phyloP scores from a whole-genome alignment of 345 rosid genomes.

The Eucalyptus curtisii region DNA sequence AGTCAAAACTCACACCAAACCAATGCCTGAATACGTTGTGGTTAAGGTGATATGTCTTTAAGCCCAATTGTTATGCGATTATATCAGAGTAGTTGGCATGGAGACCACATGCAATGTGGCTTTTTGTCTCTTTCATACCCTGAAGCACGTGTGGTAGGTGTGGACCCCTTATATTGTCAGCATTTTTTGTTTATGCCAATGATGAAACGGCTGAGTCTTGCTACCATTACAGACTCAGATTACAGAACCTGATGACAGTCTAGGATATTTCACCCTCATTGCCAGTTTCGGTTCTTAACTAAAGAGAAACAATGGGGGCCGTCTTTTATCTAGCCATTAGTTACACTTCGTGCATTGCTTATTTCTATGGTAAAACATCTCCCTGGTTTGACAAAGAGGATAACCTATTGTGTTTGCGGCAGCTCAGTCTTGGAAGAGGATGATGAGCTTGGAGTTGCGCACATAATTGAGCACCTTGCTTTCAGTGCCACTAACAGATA shows the following conservation, averaged over 20 bases:
- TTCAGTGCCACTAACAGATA: constrained; percentile 80
- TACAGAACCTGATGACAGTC: background rate
- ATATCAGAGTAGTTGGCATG: background rate
- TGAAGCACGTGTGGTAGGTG: background rate
- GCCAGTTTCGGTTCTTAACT: background rate
- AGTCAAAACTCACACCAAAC: background rate
- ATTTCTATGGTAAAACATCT: background rate
- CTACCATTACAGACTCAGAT: background rate
- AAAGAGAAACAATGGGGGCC: background rate
- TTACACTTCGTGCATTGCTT: background rate
- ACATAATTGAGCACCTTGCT: constrained; percentile 91
- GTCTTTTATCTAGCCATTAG: background rate
- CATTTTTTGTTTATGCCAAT: background rate
- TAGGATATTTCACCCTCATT: background rate
- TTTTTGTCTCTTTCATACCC: background rate
- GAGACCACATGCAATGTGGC: background rate
- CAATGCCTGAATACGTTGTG: background rate
- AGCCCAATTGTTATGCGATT: background rate
- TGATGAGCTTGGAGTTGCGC: constrained; percentile 92
- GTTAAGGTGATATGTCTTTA: background rate
- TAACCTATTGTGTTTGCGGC: constrained; percentile 38
- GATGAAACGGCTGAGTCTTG: background rate
- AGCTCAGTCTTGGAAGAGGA: constrained; percentile 99
- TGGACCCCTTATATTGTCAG: background rate
- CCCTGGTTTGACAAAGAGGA: background rate